Evolutionary conservation across 768 basidiomycete species (phyloP), one percentile per base, ranked within the genome.

Genomic region (Leccinum olivaceopallidum): DNA sequence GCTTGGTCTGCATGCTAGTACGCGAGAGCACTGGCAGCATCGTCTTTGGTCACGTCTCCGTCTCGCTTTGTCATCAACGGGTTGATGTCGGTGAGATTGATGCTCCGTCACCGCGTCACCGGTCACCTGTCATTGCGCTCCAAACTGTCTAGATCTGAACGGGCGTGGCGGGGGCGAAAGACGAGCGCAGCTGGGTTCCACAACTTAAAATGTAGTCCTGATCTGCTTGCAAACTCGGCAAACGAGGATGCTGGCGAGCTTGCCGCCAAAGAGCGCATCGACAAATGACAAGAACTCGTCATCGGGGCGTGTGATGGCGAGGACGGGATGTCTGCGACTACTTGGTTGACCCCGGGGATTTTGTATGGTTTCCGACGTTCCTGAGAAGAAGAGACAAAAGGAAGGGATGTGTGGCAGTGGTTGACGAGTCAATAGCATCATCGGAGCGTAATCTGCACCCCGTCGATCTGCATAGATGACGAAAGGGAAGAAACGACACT

Each of bases 201-300:
- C 68, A 7, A 61, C 64, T 26, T 62, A 63, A 32, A 72, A 52
- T 0, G 75, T 71, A 12, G 70, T 68, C 1, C 69, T 67, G 57
- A 91, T 76, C 65, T 92, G 86, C 73, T 96, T 95, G 84, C 95
- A 98, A 60, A 85, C 85, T 65, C 94, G 93, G 72, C 95, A 98
- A 3, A 98, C 90, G 53, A 98, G 88, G 70, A 96, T 88, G 76
- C 90, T 92, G 7, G 93, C 88, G 54, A 98, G 81, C 67, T 86
- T 84, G 6, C 95, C 95, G 34, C 92, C 91, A 68, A 97, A 98
- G 58, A 97, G 80, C 79, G 92, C 90, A 74, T 97, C 94, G 7
- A 90, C 84, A 63, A 96, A 90, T 0, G 94, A 87, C 5, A 82
- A 70, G 32, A 89, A 77, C 44, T 85, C 81, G 37, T 83, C 80